A percentile compares a stretch with the other conserved stretches of the same genome.
phyloP scores from a whole-genome alignment of 2,329 filamentous ascomycete genomes.

The Xylaria sp. region DNA sequence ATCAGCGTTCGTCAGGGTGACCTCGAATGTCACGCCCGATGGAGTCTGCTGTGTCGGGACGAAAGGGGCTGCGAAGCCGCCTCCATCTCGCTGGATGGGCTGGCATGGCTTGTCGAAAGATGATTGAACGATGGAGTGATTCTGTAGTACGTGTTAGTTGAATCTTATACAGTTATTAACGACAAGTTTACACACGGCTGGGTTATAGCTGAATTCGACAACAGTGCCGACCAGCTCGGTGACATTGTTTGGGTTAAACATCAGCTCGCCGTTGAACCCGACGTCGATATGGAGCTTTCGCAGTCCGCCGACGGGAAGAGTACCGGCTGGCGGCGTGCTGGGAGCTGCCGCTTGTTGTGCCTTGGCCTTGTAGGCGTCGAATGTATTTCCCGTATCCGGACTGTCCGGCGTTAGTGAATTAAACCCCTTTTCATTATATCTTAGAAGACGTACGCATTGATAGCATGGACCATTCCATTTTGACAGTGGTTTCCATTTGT shows the following conservation, averaged over 20 bases:
- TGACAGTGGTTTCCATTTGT: conserved; percentile 59
- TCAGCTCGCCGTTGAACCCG: conserved; percentile 48
- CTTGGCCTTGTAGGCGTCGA: conserved; percentile 51
- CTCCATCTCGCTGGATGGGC: conserved; percentile 45
- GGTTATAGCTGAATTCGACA: conserved; percentile 53
- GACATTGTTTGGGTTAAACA: conserved; percentile 52
- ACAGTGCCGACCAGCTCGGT: conserved; percentile 50
- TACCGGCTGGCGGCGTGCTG: conserved; percentile 48
- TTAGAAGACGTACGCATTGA: conserved; percentile 51
- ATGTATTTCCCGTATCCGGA: conserved; percentile 50
- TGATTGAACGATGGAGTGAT: conserved; percentile 55
- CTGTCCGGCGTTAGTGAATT: conserved; percentile 36
- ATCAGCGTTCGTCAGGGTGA: conserved; percentile 48
- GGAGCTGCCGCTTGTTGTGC: conserved; percentile 41
- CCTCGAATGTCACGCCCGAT: conserved; percentile 51
- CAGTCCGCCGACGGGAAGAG: conserved; percentile 50
- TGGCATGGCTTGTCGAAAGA: conserved; percentile 56
- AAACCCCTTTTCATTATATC: not conserved
- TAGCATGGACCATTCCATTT: conserved; percentile 54
- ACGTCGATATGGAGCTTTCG: conserved; percentile 52
- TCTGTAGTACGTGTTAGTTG: conserved; percentile 37
- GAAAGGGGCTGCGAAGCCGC: conserved; percentile 56
- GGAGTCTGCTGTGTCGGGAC: conserved; percentile 50
- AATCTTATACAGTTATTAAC: not conserved
- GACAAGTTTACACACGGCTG: conserved; percentile 39